Evolutionary conservation across 2,329 filamentous ascomycete species (phyloP).

Genomic region (Fusarium longipes): DNA sequence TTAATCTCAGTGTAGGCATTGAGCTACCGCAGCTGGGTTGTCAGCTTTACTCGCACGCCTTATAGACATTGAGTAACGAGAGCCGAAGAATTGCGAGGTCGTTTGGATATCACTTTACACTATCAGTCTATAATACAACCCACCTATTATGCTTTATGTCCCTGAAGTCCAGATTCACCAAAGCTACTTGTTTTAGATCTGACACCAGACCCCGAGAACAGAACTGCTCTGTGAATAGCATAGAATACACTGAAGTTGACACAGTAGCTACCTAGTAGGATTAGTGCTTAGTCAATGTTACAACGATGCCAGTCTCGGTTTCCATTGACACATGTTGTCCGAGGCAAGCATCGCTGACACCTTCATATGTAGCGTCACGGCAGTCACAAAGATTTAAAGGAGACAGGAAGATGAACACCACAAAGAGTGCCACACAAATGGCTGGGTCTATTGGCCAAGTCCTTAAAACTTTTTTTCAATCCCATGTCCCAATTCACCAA

Average conservation of each 20-base stretch:
- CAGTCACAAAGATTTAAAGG: background rate
- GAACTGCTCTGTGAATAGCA: background rate
- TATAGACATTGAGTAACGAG: background rate
- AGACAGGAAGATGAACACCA: conserved; percentile 38
- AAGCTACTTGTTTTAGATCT: background rate
- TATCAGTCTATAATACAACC: background rate
- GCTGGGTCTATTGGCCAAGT: conserved; percentile 48
- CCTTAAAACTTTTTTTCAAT: conserved; percentile 40
- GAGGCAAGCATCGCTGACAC: too few relatives aligned
- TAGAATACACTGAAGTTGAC: background rate
- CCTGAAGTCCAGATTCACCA: background rate
- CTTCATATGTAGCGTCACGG: too few relatives aligned
- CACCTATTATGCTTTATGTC: background rate
- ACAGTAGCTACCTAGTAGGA: too few relatives aligned
- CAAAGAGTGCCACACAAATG: conserved; percentile 49
- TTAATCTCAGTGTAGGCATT: background rate
- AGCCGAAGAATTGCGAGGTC: background rate
- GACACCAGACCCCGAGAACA: background rate
- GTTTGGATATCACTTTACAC: background rate
- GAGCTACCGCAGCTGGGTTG: background rate
- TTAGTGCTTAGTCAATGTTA: too few relatives aligned
- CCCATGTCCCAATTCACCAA: conserved; percentile 48
- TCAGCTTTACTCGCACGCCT: background rate
- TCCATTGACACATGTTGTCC: too few relatives aligned
- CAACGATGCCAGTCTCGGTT: too few relatives aligned